Evolutionary conservation across 2,329 filamentous ascomycete species (phyloP).

Genomic region (Chlorencoelia australis): DNA sequence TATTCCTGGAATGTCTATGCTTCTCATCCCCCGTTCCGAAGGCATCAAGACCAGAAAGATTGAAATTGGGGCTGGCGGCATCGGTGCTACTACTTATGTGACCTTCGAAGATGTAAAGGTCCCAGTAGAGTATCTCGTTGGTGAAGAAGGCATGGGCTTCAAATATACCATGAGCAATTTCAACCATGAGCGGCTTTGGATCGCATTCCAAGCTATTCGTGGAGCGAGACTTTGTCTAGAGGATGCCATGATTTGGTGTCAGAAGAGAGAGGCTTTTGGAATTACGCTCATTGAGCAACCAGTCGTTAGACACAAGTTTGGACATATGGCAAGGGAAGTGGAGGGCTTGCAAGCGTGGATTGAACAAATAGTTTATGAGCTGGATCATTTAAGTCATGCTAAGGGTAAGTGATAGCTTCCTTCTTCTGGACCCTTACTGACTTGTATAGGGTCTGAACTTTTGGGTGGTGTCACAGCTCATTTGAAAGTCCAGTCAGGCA

Average conservation of each 20-base stretch:
- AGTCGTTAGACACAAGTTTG: slow-evolving; percentile 63
- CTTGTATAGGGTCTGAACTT: no score
- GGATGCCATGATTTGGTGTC: slow-evolving; percentile 49
- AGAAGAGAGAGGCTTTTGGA: slow-evolving; percentile 58
- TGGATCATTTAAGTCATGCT: slow-evolving; percentile 49
- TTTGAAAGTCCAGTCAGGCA: slow-evolving; percentile 62
- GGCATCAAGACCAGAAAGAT: slow-evolving; percentile 60
- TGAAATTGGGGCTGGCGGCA: slow-evolving; percentile 54
- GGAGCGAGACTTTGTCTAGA: slow-evolving; percentile 50
- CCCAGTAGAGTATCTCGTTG: slow-evolving; percentile 59
- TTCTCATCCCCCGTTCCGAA: slow-evolving; percentile 55
- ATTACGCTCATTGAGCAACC: slow-evolving; percentile 64
- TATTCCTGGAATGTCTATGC: slow-evolving; percentile 55
- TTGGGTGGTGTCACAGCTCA: slow-evolving; percentile 64
- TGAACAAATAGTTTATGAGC: slow-evolving; percentile 59
- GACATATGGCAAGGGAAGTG: slow-evolving; percentile 57
- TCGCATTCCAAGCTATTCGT: slow-evolving; percentile 54
- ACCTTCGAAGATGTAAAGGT: slow-evolving; percentile 67
- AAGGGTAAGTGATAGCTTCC: slow-evolving; percentile 51
- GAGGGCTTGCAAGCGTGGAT: slow-evolving; percentile 66
- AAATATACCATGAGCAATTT: slow-evolving; percentile 69
- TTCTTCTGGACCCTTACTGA: no score
- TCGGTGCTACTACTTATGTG: slow-evolving; percentile 64
- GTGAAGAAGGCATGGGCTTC: slow-evolving; percentile 62
- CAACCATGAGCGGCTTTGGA: slow-evolving; percentile 65